phyloP scores from a whole-genome alignment of 352 stramenopile genomes.

The Globisporangium echinulatum region DNA sequence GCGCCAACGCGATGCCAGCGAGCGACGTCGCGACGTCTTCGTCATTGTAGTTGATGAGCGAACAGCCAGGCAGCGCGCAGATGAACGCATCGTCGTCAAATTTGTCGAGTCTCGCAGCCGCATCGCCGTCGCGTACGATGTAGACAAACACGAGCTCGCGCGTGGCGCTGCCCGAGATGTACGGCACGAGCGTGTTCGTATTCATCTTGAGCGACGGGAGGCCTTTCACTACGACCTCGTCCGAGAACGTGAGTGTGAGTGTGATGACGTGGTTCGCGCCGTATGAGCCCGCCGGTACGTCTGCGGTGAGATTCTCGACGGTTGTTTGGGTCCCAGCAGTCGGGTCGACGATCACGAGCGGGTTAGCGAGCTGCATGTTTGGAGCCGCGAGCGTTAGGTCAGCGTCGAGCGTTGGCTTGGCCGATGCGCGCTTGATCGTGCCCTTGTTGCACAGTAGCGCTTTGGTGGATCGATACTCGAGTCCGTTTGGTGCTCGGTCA shows the following conservation, averaged over 20 bases:
- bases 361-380: constrained; percentile 26
- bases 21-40: constrained; percentile 32
- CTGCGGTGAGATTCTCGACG: constrained; percentile 33
- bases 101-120: constrained; percentile 40
- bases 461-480: constrained; percentile 46
- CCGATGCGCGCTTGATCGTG: constrained; percentile 48
- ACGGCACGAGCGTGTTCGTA: constrained; percentile 45
- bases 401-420: constrained; percentile 42
- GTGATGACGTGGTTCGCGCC: constrained; percentile 69
- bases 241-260: constrained; percentile 61
- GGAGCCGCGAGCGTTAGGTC: constrained; percentile 45
- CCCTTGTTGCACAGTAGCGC: constrained; percentile 59
- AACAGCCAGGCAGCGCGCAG: constrained; percentile 33
- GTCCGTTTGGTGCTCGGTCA: constrained; percentile 31
- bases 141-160: constrained; percentile 60
- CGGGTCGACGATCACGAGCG: constrained; percentile 45
- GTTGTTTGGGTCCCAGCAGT: constrained; percentile 33
- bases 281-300: constrained; percentile 48
- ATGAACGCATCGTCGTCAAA: constrained; percentile 42
- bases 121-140: constrained; percentile 50
- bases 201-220: constrained; percentile 53
- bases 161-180: constrained; percentile 47
- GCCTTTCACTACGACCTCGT: constrained; percentile 61
- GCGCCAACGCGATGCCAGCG: constrained; percentile 28
- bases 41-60: constrained; percentile 71